Conservation (phyloP, 2,329 filamentous ascomycete species). For the Fusarium continuum region DNA sequence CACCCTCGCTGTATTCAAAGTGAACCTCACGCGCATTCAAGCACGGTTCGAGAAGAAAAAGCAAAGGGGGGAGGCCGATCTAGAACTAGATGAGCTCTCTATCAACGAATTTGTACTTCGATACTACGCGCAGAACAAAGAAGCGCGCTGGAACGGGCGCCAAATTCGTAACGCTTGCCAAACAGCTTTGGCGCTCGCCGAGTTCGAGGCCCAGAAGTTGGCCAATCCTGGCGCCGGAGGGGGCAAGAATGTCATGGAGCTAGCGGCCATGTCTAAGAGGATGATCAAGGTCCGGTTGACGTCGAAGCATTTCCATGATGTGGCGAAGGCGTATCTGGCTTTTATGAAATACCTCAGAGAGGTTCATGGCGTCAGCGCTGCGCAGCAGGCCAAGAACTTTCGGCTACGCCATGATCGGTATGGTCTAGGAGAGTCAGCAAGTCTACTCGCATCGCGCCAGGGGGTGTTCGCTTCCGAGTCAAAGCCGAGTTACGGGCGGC, state of each 20-base stretch:
- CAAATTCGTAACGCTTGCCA: background rate
- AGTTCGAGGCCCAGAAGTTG: background rate
- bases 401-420: background rate
- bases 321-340: background rate
- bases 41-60: background rate
- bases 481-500: background rate
- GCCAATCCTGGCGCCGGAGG: accelerated
- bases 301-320: background rate
- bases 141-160: background rate
- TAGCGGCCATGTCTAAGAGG: background rate
- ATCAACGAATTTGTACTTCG: background rate
- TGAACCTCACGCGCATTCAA: background rate
- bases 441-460: accelerated
- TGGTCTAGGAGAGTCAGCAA: background rate
- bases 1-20: accelerated
- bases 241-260: background rate
- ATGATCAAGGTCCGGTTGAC: background rate
- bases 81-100: background rate
- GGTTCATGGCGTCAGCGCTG: background rate
- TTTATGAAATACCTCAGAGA: background rate
- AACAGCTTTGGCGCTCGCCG: accelerated
- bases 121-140: background rate
- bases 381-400: background rate
- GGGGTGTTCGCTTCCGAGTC: accelerated
- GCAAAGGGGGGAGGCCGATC: accelerated